phyloP scores from a whole-genome alignment of 1,284 basidiomycete species.

The Moesziomyces sp. region DNA sequence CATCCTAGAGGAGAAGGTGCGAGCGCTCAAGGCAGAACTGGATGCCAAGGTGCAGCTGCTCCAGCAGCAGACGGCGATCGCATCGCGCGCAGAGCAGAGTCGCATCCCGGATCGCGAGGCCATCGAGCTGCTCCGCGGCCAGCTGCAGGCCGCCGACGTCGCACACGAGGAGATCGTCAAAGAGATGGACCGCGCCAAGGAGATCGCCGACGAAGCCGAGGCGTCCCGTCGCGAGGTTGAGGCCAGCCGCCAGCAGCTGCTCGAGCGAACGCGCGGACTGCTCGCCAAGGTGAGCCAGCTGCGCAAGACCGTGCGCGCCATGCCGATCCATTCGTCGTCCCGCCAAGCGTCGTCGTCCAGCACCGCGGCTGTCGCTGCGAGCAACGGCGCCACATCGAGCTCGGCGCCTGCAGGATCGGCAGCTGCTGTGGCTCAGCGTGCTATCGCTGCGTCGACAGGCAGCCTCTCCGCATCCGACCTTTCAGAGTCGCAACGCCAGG shows the following conservation, averaged over 20 bases:
- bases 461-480: constrained; percentile 37
- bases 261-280: constrained; percentile 40
- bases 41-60: constrained; percentile 36
- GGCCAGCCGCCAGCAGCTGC: constrained; percentile 45
- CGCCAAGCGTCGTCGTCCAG: constrained; percentile 32
- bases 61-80: constrained; percentile 26
- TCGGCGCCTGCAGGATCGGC: constrained; percentile 9
- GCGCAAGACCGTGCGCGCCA: constrained; percentile 41
- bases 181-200: constrained; percentile 55
- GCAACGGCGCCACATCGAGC: constrained; percentile 6
- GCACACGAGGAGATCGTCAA: constrained; percentile 58
- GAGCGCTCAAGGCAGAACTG: constrained; percentile 49
- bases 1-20: constrained; percentile 59
- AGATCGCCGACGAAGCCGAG: constrained; percentile 49
- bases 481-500: constrained; percentile 48
- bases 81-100: constrained; percentile 25
- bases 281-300: constrained; percentile 39
- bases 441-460: constrained; percentile 36
- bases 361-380: constrained; percentile 5
- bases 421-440: constrained; percentile 29
- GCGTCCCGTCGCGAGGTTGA: constrained; percentile 41
- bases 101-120: constrained; percentile 40
- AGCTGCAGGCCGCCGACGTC: constrained; percentile 58
- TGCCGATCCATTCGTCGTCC: constrained; percentile 53
- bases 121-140: constrained; percentile 53